Percentiles rank a stretch among this genome's conserved stretches.
Conservation (phyloP, 108 stramenopile genomes). For the Discostella stelligeroides region DNA sequence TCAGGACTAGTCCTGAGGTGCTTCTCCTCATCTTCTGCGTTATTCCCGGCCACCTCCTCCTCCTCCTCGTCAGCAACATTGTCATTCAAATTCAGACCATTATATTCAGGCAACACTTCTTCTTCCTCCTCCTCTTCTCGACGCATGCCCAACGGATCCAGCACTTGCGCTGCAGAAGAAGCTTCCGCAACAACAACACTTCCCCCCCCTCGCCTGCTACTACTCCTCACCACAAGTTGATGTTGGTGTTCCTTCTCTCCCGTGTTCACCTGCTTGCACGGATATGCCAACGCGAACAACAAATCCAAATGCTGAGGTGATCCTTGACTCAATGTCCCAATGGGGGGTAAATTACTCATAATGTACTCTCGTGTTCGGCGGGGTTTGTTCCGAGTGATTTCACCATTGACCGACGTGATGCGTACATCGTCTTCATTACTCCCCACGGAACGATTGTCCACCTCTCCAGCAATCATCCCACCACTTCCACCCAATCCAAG, state of each 20-base stretch:
- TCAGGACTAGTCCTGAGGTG: too few species aligned
- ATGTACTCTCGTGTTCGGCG: slow-evolving; percentile 81
- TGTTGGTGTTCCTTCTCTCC: too few species aligned
- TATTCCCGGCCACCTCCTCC: too few species aligned
- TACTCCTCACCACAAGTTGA: too few species aligned
- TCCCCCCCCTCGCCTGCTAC: too few species aligned
- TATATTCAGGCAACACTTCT: too few species aligned
- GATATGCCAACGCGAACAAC: slow-evolving; percentile 83
- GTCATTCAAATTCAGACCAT: too few species aligned
- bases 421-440: slow-evolving; percentile 85
- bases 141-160: too few species aligned
- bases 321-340: slow-evolving; percentile 76
- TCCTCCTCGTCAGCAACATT: not conserved
- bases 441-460: slow-evolving; percentile 80
- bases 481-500: slow-evolving; percentile 23
- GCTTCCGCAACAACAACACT: too few species aligned
- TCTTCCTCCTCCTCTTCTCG: too few species aligned
- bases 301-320: slow-evolving; percentile 82
- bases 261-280: slow-evolving; percentile 37
- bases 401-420: slow-evolving; percentile 71
- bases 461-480: slow-evolving; percentile 22
- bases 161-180: too few species aligned
- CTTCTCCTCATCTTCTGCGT: too few species aligned
- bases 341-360: slow-evolving; percentile 71
- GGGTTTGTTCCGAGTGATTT: slow-evolving; percentile 61